phyloP scores from a whole-genome alignment of 306 rosid genomes.

The Citrullus colocynthis region DNA sequence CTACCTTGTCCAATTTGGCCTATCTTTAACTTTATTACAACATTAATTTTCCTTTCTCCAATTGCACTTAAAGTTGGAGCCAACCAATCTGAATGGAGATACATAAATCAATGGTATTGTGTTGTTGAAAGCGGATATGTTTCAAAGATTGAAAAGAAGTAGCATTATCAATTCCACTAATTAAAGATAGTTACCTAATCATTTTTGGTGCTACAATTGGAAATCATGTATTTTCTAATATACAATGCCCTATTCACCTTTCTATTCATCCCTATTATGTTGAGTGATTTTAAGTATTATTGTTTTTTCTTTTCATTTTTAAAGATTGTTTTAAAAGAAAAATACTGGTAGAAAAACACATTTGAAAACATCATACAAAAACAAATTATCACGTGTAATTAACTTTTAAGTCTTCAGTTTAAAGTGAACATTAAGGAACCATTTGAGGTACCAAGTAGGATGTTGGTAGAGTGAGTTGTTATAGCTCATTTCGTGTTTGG shows the following conservation, averaged over 20 bases:
- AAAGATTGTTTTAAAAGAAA: not conserved
- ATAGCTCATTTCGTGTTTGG: too few species aligned
- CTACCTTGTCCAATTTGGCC: not conserved
- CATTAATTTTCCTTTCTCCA: not conserved
- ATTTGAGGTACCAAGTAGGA: too few species aligned
- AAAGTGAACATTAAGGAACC: not conserved
- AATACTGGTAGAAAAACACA: not conserved
- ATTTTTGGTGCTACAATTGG: not conserved
- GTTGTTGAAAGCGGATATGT: not conserved
- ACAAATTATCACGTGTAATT: not conserved
- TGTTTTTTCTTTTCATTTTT: not conserved
- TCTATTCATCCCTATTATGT: too few species aligned
- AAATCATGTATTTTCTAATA: not conserved
- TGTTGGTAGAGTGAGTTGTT: too few species aligned
- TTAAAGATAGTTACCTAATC: not conserved
- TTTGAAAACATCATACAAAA: too few species aligned
- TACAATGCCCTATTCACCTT: not conserved
- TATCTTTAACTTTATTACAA: not conserved
- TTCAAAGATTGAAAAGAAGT: not conserved
- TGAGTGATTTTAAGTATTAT: not conserved
- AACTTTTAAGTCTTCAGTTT: not conserved
- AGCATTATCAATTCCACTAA: not conserved
- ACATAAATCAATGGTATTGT: not conserved
- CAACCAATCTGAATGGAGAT: not conserved
- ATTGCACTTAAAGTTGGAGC: not conserved